Evolutionary conservation across 108 stramenopile genomes (phyloP).

Genomic region (Mediolabrus comicus): DNA sequence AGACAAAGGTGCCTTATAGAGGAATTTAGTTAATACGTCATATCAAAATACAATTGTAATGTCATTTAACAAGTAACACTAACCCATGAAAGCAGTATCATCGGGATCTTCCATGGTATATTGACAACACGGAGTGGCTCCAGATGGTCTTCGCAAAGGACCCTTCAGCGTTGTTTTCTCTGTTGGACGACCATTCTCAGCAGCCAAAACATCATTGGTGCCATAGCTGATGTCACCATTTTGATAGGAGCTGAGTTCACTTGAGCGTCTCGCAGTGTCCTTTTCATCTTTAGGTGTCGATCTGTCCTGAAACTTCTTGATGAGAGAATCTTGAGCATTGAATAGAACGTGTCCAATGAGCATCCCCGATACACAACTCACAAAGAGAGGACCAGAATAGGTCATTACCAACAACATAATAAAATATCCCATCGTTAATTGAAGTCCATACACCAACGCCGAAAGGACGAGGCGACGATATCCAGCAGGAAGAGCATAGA

Average conservation of each 20-base stretch:
- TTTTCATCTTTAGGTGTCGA: neutral
- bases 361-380: slow-evolving; percentile 63
- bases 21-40: neutral
- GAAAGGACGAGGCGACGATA: slow-evolving; percentile 48
- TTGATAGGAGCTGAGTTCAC: slow-evolving; percentile 14
- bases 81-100: neutral
- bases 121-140: slow-evolving; percentile 77
- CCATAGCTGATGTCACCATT: neutral
- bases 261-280: neutral
- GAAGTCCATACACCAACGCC: slow-evolving; percentile 65
- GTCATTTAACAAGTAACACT: neutral
- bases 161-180: slow-evolving; percentile 17
- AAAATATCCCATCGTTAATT: slow-evolving; percentile 79
- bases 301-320: slow-evolving; percentile 7
- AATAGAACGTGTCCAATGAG: slow-evolving; percentile 72
- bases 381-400: slow-evolving; percentile 67
- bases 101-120: slow-evolving; percentile 33
- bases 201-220: neutral
- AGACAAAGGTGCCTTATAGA: slow-evolving; percentile 16
- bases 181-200: slow-evolving; percentile 12
- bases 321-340: slow-evolving; percentile 67
- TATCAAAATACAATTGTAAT: neutral
- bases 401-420: slow-evolving; percentile 88
- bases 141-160: slow-evolving; percentile 41
- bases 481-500: slow-evolving; percentile 44